Conservation (phyloP, 768 basidiomycete genomes). For the Termitomyces heimii region DNA sequence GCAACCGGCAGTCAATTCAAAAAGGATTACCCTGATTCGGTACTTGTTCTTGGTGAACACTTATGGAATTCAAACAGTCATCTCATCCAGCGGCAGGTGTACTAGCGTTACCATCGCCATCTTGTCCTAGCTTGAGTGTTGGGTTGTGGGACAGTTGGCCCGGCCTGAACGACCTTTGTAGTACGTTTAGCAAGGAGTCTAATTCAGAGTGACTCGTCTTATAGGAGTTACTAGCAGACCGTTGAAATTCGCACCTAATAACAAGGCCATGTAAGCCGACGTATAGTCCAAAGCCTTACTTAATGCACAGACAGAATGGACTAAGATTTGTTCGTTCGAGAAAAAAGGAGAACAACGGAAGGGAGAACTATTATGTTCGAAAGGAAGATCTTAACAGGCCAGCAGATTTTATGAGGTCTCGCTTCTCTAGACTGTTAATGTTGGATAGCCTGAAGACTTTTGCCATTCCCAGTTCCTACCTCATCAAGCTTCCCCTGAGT, state of each 20-base stretch:
- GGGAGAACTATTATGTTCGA: too few relatives aligned
- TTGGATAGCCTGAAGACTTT: background rate
- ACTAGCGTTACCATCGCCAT: background rate
- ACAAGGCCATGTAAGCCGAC: too few relatives aligned
- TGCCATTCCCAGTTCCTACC: background rate
- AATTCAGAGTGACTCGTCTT: too few relatives aligned
- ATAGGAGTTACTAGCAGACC: too few relatives aligned
- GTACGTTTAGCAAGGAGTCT: too few relatives aligned
- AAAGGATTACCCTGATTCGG: background rate
- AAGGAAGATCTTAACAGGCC: background rate
- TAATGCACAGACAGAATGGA: too few relatives aligned
- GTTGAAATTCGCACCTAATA: too few relatives aligned
- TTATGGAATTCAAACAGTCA: background rate
- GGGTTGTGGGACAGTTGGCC: background rate
- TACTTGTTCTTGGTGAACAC: background rate
- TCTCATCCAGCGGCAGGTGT: background rate
- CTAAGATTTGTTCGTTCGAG: too few relatives aligned
- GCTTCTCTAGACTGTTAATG: background rate
- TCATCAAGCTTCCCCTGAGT: background rate
- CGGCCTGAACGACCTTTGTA: too few relatives aligned
- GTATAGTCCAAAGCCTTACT: too few relatives aligned
- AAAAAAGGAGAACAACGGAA: too few relatives aligned
- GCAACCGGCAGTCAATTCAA: too few relatives aligned
- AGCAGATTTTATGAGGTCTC: background rate
- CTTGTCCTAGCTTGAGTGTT: background rate